phyloP scores from a whole-genome alignment of 495 filamentous ascomycete genomes.

The Cairneyella variabilis region DNA sequence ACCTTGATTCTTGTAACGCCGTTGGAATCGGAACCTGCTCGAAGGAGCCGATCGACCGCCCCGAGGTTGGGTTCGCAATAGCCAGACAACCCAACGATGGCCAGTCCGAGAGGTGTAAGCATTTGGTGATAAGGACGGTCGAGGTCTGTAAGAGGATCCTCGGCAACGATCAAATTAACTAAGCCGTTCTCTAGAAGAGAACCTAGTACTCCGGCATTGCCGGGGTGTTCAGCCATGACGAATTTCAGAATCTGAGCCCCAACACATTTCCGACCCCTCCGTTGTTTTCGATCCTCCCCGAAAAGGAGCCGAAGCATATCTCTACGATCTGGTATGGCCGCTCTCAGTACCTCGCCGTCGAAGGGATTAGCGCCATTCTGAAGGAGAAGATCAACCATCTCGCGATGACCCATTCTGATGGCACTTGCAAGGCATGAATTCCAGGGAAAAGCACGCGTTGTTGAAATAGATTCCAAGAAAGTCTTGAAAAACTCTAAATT shows the following conservation, averaged over 20 bases:
- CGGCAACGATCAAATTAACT: conserved; percentile 5
- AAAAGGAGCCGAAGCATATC: conserved; percentile 9
- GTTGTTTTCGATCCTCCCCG: neutral
- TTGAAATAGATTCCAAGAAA: neutral
- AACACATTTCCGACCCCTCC: conserved; percentile 2
- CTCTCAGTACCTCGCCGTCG: conserved; percentile 1
- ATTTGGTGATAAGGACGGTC: neutral
- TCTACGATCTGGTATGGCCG: conserved; percentile 1
- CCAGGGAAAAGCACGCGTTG: neutral
- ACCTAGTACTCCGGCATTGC: neutral
- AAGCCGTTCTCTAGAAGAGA: neutral
- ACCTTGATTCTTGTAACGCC: conserved; percentile 1
- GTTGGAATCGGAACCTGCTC: conserved; percentile 8
- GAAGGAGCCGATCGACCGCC: neutral
- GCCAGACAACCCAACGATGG: neutral
- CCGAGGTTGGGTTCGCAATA: neutral
- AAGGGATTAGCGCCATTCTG: conserved; percentile 5
- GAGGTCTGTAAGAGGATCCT: neutral
- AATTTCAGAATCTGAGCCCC: conserved; percentile 1
- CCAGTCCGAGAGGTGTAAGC: conserved; percentile 6
- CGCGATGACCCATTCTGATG: conserved; percentile 1
- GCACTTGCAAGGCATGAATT: neutral
- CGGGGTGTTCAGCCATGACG: neutral
- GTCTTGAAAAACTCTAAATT: neutral
- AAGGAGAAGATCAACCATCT: conserved; percentile 4